phyloP scores from a whole-genome alignment of 352 stramenopile species.

The Pythium folliculosum region DNA sequence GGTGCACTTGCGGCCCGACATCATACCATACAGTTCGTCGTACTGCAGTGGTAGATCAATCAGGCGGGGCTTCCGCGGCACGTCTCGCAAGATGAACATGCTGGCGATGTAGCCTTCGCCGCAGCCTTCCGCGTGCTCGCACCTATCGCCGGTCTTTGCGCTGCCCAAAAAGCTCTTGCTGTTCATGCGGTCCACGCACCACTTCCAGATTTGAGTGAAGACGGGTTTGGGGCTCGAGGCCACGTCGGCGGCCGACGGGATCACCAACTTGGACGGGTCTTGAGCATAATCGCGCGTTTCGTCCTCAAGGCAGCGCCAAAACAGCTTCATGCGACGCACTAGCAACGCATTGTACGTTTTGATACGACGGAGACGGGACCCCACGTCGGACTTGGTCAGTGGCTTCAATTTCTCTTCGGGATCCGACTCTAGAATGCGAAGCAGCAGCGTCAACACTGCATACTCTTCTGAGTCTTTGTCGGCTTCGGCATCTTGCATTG shows the following conservation, averaged over 20 bases:
- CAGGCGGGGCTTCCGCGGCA: constrained; percentile 51
- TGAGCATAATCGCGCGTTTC: constrained; percentile 13
- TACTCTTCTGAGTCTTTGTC: constrained; percentile 46
- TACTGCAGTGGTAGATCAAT: constrained; percentile 86
- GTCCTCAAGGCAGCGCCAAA: constrained; percentile 66
- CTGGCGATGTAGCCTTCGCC: constrained; percentile 86
- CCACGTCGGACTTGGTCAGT: constrained; percentile 41
- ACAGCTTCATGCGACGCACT: constrained; percentile 85
- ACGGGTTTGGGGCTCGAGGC: constrained; percentile 51
- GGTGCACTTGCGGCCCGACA: constrained; percentile 67
- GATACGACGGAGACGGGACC: constrained; percentile 45
- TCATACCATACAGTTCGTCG: constrained; percentile 81
- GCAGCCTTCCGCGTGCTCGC: constrained; percentile 83
- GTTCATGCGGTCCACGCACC: constrained; percentile 83
- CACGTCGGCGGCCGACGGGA: constrained; percentile 58
- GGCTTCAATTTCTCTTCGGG: constrained; percentile 65
- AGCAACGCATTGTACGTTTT: constrained; percentile 55
- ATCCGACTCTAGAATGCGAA: constrained; percentile 57
- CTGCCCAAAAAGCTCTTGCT: constrained; percentile 75
- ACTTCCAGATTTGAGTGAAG: constrained; percentile 82
- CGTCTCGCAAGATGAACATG: constrained; percentile 87
- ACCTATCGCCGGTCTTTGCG: constrained; percentile 74
- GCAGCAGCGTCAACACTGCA: constrained; percentile 52
- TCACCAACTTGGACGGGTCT: constrained; percentile 15
- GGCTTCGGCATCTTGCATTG: constrained; percentile 1